Conservation (phyloP, 192 early-diverging fungal species). For the Coemansia sp. region DNA sequence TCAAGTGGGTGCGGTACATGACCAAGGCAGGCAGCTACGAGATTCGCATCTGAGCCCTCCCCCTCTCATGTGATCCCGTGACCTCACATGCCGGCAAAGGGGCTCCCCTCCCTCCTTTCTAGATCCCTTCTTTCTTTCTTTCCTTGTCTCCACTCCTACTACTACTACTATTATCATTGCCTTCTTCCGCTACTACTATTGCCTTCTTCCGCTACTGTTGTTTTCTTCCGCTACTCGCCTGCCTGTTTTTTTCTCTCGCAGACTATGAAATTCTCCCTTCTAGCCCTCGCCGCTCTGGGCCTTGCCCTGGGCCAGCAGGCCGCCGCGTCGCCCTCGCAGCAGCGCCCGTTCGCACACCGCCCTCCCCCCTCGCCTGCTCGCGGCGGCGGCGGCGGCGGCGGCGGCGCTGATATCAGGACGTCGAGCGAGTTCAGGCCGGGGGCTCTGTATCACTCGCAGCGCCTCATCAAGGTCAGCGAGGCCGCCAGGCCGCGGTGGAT, state of each 20-base stretch:
- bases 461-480: constrained; percentile 60
- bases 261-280: constrained; percentile 17
- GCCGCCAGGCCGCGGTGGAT: constrained; percentile 59
- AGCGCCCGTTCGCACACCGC: constrained; percentile 15
- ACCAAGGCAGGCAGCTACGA: constrained; percentile 74
- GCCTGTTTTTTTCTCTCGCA: background rate
- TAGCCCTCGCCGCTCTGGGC: constrained; percentile 13
- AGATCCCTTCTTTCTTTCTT: too few species aligned
- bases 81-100: too few species aligned
- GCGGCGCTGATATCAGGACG: background rate
- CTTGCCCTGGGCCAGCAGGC: constrained; percentile 5
- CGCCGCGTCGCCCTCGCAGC: constrained; percentile 9
- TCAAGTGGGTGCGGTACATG: constrained; percentile 99
- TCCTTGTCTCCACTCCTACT: too few species aligned
- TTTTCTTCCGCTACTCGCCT: background rate
- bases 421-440: constrained; percentile 29
- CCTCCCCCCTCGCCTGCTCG: too few species aligned
- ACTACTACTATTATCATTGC: too few species aligned
- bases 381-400: too few species aligned
- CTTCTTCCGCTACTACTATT: too few species aligned
- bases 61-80: background rate
- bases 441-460: constrained; percentile 31
- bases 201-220: background rate
- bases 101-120: too few species aligned
- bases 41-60: constrained; percentile 48